phyloP scores from a whole-genome alignment of 139 green algal species.

The Microglena sp. region DNA sequence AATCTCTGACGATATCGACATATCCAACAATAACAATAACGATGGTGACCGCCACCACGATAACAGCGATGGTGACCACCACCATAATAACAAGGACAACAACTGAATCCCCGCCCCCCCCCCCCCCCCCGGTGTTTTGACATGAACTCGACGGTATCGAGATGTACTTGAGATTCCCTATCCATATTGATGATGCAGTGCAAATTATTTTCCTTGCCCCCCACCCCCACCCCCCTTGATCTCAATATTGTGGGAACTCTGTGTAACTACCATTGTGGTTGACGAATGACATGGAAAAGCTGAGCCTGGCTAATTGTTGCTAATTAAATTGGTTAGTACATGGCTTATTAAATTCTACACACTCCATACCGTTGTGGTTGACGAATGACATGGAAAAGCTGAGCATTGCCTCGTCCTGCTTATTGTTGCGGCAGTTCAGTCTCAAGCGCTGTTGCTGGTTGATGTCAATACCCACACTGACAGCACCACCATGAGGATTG shows the following conservation, averaged over 20 bases:
- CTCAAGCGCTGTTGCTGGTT: neutral
- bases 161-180: too few relatives aligned
- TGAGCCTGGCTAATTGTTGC: neutral
- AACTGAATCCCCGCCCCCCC: too few relatives aligned
- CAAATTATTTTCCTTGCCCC: too few relatives aligned
- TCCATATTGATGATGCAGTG: too few relatives aligned
- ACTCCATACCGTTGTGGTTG: constrained; percentile 8
- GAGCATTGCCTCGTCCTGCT: constrained; percentile 8
- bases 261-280: neutral
- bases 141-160: too few relatives aligned
- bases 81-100: too few relatives aligned
- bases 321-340: neutral
- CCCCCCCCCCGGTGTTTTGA: too few relatives aligned
- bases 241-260: neutral
- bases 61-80: too few relatives aligned
- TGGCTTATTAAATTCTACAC: neutral
- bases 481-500: neutral
- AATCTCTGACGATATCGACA: too few relatives aligned
- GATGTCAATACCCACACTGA: neutral
- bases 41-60: too few relatives aligned
- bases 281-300: neutral
- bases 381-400: constrained; percentile 22
- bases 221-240: too few relatives aligned
- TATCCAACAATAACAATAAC: too few relatives aligned
- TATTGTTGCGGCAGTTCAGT: constrained; percentile 7